These are phyloP conservation scores for Mycena filopes DNA, from an alignment of 768 basidiomycete species.

Conservation along the genomic window DNA sequence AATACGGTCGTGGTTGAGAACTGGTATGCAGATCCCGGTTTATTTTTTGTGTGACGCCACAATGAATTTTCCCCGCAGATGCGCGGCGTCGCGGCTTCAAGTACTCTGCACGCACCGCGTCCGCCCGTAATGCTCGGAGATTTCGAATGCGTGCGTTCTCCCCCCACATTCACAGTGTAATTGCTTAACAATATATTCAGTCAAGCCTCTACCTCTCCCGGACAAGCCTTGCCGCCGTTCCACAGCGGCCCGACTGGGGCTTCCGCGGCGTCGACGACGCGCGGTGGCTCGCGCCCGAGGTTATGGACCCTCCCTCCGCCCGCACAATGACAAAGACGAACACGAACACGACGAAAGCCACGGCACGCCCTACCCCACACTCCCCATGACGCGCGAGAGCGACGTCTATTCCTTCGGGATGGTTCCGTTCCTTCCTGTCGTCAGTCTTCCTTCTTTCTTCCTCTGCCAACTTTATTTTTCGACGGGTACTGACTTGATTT, in stretches of 20 bases:
- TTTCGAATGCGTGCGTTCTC: slow-evolving; percentile 51
- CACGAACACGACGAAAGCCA: no score
- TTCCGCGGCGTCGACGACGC: slow-evolving; percentile 36
- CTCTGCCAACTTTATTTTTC: no score
- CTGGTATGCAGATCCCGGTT: slow-evolving; percentile 6
- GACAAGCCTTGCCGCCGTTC: slow-evolving; percentile 43
- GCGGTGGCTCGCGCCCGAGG: slow-evolving; percentile 46
- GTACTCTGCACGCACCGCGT: slow-evolving; percentile 49
- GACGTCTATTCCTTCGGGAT: slow-evolving; percentile 47
- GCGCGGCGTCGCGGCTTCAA: slow-evolving; percentile 46
- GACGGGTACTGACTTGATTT: no score
- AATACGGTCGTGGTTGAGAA: slow-evolving; percentile 6
- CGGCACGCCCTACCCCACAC: slow-evolving; percentile 9
- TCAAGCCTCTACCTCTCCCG: slow-evolving; percentile 48
- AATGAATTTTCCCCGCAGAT: slow-evolving; percentile 39
- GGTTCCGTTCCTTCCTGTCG: background rate
- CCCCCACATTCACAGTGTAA: background rate
- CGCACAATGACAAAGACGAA: slow-evolving; percentile 14
- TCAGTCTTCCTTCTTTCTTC: no score
- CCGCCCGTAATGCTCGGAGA: slow-evolving; percentile 57
- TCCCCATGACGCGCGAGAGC: slow-evolving; percentile 31
- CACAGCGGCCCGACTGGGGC: slow-evolving; percentile 40
- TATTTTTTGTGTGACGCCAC: background rate
- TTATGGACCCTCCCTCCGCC: slow-evolving; percentile 31
- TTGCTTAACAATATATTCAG: no score